Conservation (phyloP, 2,329 filamentous ascomycete genomes). For the Cordyceps militaris region DNA sequence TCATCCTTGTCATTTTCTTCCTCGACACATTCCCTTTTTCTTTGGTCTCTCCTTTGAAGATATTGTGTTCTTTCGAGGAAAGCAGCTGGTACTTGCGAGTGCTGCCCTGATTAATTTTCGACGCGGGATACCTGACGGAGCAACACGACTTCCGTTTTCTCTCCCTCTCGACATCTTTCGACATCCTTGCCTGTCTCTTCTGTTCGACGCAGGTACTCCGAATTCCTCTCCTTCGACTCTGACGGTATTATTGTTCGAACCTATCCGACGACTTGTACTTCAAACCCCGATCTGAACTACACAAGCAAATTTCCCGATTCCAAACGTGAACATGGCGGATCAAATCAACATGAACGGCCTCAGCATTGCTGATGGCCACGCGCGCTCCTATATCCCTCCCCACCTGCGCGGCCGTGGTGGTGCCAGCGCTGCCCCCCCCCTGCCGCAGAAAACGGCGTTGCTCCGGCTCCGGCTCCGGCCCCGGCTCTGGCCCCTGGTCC, state of each 20-base stretch:
- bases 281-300: conserved; percentile 15
- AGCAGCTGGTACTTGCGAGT: conserved; percentile 27
- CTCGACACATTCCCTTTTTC: conserved; percentile 28
- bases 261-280: background rate
- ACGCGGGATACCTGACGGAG: conserved; percentile 27
- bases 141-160: conserved; percentile 26
- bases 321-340: conserved; percentile 60
- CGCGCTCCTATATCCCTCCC: conserved; percentile 75
- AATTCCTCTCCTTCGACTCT: conserved; percentile 23
- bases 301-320: conserved; percentile 16
- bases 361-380: conserved; percentile 46
- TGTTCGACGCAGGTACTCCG: conserved; percentile 20
- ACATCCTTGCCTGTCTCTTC: conserved; percentile 13
- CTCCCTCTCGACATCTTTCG: conserved; percentile 7
- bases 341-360: conserved; percentile 77
- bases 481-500: conserved; percentile 16
- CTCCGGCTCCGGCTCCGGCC: conserved; percentile 17
- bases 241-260: conserved; percentile 23
- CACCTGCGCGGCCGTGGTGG: conserved; percentile 63
- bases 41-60: conserved; percentile 42
- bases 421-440: conserved; percentile 14
- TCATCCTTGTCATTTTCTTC: conserved; percentile 24
- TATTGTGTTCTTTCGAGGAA: conserved; percentile 37
- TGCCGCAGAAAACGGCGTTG: conserved; percentile 14
- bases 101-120: conserved; percentile 21